Percentiles rank a stretch among this genome's conserved stretches.
These are phyloP conservation scores for Tolypocladium tundrense DNA, from an alignment of 2,329 filamentous ascomycete species.

Conservation along the genomic window DNA sequence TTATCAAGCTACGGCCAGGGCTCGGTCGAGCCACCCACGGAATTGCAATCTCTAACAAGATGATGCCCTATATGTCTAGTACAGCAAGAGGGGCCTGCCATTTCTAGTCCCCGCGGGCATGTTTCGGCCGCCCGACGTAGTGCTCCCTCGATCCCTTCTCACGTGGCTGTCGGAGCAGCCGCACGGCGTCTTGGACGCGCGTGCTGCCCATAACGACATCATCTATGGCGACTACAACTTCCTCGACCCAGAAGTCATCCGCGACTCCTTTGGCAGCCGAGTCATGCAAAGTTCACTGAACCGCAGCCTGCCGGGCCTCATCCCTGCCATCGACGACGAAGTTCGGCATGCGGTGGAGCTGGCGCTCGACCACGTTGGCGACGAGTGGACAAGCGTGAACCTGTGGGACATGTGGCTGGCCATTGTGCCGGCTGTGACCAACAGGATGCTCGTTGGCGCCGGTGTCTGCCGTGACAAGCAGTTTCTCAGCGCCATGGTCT, in stretches of 20 bases:
- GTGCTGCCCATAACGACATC: constrained; percentile 29
- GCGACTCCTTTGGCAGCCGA: constrained; percentile 27
- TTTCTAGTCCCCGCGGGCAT: constrained; percentile 32
- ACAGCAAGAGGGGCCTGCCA: constrained; percentile 27
- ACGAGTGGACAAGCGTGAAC: constrained; percentile 27
- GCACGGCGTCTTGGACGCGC: constrained; percentile 29
- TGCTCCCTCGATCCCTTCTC: constrained; percentile 32
- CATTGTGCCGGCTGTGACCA: constrained; percentile 32
- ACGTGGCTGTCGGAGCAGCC: constrained; percentile 36
- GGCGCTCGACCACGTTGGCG: constrained; percentile 21
- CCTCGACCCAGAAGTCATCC: constrained; percentile 22
- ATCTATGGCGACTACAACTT: constrained; percentile 32
- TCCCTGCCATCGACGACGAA: constrained; percentile 30
- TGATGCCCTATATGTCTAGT: constrained; percentile 12
- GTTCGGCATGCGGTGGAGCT: constrained; percentile 23
- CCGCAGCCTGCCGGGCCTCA: constrained; percentile 25
- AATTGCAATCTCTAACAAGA: neutral
- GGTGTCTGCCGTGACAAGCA: constrained; percentile 27
- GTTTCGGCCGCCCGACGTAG: constrained; percentile 30
- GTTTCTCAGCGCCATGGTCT: constrained; percentile 35
- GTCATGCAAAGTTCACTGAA: constrained; percentile 34
- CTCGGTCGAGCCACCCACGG: neutral
- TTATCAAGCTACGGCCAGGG: too few relatives aligned
- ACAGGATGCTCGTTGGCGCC: constrained; percentile 30
- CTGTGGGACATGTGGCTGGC: constrained; percentile 33